Evolutionary conservation across 768 basidiomycete genomes (phyloP).

Genomic region (Phlegmacium glaucopus): DNA sequence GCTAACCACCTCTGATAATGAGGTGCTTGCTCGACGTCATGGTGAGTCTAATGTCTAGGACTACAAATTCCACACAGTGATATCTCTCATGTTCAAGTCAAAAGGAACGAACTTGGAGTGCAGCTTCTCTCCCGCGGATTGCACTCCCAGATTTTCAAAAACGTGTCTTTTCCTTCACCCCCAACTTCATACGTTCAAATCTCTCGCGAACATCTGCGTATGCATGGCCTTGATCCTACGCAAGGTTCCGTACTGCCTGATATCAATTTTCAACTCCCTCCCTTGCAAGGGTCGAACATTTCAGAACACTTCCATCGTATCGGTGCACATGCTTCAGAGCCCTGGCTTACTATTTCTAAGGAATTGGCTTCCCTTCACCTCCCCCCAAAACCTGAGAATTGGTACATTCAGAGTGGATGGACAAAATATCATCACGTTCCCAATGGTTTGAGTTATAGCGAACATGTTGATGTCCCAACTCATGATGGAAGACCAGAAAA

Average conservation of each 20-base stretch:
- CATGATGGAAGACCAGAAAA: constrained; percentile 64
- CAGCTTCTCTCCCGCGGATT: constrained; percentile 84
- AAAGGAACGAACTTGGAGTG: constrained; percentile 88
- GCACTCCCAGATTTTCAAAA: constrained; percentile 80
- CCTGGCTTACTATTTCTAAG: constrained; percentile 72
- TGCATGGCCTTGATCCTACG: constrained; percentile 76
- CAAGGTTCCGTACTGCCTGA: constrained; percentile 82
- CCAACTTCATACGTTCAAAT: constrained; percentile 63
- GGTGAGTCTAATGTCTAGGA: neutral
- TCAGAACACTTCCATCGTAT: constrained; percentile 88
- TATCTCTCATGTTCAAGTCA: constrained; percentile 33
- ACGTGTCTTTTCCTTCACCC: constrained; percentile 61
- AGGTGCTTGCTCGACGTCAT: neutral
- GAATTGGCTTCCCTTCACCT: constrained; percentile 48
- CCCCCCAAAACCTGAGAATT: constrained; percentile 54
- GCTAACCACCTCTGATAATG: neutral
- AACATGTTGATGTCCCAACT: constrained; percentile 65
- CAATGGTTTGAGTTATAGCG: constrained; percentile 77
- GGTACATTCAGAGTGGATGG: constrained; percentile 75
- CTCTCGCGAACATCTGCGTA: constrained; percentile 74
- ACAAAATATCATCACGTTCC: constrained; percentile 70
- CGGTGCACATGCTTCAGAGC: constrained; percentile 64
- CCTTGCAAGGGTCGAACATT: constrained; percentile 75
- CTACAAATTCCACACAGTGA: neutral
- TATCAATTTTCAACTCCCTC: constrained; percentile 76